A percentile compares a stretch with the other conserved stretches of the same genome.
Conservation (phyloP, 257 asterid genomes). For the Parsonsia alboflavescens region DNA sequence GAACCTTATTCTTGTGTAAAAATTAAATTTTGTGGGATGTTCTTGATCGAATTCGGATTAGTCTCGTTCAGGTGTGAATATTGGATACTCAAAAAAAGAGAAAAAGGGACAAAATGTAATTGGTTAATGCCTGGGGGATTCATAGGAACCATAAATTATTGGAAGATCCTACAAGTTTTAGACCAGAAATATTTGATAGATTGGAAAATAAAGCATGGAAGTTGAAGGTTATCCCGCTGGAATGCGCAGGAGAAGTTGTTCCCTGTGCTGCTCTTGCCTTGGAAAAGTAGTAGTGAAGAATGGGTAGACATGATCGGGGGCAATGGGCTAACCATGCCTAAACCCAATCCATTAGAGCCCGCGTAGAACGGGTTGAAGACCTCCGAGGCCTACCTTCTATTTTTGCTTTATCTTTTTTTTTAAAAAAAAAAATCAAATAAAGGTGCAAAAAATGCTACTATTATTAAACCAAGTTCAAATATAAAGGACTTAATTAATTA, state of each 20-base stretch:
- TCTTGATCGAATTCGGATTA: too few species aligned
- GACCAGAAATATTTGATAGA: slow-evolving; percentile 26
- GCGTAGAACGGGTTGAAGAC: neutral
- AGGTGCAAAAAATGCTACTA: neutral
- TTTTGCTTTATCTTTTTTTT: neutral
- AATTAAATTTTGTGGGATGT: too few species aligned
- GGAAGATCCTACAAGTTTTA: slow-evolving; percentile 19
- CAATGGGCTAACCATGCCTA: slow-evolving; percentile 27
- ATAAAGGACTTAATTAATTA: too few species aligned
- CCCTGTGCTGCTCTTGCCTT: slow-evolving; percentile 19
- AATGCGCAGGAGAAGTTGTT: slow-evolving; percentile 22
- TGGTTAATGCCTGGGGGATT: slow-evolving; percentile 25
- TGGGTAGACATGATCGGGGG: slow-evolving; percentile 30
- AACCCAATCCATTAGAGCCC: slow-evolving; percentile 20
- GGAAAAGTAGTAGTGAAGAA: slow-evolving; percentile 15
- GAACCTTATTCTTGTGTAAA: too few species aligned
- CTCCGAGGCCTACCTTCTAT: neutral
- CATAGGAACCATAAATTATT: slow-evolving; percentile 22
- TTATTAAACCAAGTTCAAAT: neutral
- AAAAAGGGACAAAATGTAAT: too few species aligned
- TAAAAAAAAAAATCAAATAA: too few species aligned
- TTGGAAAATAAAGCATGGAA: neutral
- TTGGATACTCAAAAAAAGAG: too few species aligned
- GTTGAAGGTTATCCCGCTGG: slow-evolving; percentile 19
- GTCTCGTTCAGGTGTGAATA: too few species aligned